A percentile compares a stretch with the other conserved stretches of the same genome.
These are phyloP conservation scores for Coleophoma cylindrospora DNA, from an alignment of 2,329 filamentous ascomycete species.

Conservation along the genomic window DNA sequence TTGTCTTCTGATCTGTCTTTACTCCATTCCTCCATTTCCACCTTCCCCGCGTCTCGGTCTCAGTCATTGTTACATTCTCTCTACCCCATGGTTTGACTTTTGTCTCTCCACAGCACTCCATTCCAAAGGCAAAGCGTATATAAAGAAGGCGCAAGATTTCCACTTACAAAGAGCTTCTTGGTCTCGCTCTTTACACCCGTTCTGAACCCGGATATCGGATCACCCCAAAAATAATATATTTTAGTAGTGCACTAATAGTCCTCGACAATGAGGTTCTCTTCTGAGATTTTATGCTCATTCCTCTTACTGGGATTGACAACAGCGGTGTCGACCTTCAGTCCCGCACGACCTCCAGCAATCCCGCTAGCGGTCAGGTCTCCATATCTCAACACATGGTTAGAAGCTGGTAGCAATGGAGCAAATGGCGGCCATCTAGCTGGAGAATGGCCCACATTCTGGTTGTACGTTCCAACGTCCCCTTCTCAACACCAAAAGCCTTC, in stretches of 20 bases:
- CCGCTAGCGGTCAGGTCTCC: constrained; percentile 72
- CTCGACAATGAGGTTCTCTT: not conserved
- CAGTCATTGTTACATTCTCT: not conserved
- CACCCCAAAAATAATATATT: not conserved
- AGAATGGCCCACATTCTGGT: constrained; percentile 65
- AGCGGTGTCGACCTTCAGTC: constrained; percentile 50
- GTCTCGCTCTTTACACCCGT: not conserved
- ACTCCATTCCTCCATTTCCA: not conserved
- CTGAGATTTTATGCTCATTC: not conserved
- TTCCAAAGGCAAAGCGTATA: not conserved
- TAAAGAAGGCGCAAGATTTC: not conserved
- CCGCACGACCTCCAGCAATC: constrained; percentile 60
- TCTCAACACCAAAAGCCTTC: not conserved
- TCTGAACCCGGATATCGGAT: not conserved
- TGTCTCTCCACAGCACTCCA: not conserved
- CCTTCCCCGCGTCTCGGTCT: not conserved
- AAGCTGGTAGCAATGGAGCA: constrained; percentile 53
- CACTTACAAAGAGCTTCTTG: not conserved
- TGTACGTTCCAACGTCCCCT: constrained; percentile 38
- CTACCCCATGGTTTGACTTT: not conserved
- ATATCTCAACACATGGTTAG: constrained; percentile 68
- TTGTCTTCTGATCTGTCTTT: not conserved
- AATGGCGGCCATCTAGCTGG: constrained; percentile 65
- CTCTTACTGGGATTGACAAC: not conserved
- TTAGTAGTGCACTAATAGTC: not conserved